Conservation (phyloP, 192 early-diverging fungal species). For the Coemansia guatemalensis region DNA sequence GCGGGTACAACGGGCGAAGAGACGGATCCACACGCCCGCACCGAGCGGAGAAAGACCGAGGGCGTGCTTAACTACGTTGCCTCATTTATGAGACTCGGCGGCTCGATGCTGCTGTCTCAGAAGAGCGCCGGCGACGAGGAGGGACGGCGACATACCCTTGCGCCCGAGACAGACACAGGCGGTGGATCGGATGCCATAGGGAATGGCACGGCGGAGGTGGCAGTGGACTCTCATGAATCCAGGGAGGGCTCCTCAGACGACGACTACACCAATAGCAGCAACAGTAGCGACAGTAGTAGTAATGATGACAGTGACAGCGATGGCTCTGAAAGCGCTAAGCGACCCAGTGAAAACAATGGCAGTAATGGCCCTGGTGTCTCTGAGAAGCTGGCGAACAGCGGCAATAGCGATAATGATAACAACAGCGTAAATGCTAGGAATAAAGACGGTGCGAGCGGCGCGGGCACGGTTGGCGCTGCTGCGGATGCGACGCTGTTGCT, state of each 20-base stretch:
- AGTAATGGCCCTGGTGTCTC: neutral
- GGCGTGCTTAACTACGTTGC: neutral
- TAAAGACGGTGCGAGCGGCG: neutral
- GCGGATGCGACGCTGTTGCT: constrained; percentile 2
- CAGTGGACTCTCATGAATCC: neutral
- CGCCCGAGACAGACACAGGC: neutral
- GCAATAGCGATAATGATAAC: neutral
- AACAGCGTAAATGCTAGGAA: neutral
- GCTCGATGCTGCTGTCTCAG: neutral
- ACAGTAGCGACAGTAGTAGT: neutral
- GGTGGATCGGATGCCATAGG: neutral
- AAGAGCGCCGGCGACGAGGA: neutral
- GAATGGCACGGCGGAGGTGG: neutral
- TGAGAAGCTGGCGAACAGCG: neutral
- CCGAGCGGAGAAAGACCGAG: neutral
- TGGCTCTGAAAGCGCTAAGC: neutral
- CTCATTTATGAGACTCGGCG: neutral
- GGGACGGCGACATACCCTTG: neutral
- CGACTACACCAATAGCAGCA: neutral
- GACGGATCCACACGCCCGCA: neutral
- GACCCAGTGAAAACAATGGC: neutral
- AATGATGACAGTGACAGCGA: neutral
- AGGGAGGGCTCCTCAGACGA: neutral
- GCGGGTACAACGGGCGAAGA: neutral
- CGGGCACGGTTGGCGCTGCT: neutral